Evolutionary conservation across 2,329 filamentous ascomycete species (phyloP).

Genomic region (Colletotrichum horii): DNA sequence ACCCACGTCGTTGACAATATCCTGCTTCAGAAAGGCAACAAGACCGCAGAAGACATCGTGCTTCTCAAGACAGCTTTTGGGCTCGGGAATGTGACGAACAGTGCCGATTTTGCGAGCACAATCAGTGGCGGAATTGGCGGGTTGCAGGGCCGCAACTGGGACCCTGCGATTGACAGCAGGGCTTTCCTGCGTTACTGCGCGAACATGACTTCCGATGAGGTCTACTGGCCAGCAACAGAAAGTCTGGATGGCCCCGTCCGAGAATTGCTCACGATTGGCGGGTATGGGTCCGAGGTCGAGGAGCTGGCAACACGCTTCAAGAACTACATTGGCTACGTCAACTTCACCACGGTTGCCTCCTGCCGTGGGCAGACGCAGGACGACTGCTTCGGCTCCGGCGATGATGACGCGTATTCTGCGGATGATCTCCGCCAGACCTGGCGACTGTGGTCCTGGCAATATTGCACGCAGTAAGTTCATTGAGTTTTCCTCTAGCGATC

Average conservation of each 20-base stretch:
- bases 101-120: slow-evolving; percentile 54
- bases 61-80: slow-evolving; percentile 54
- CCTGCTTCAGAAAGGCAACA: slow-evolving; percentile 39
- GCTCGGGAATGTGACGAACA: slow-evolving; percentile 42
- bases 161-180: slow-evolving; percentile 47
- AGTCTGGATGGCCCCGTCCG: slow-evolving; percentile 38
- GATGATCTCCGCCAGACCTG: slow-evolving; percentile 1
- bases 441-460: slow-evolving; percentile 58
- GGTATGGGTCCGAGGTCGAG: slow-evolving; percentile 28
- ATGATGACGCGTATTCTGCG: slow-evolving; percentile 11
- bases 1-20: slow-evolving; percentile 57
- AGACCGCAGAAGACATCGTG: slow-evolving; percentile 16
- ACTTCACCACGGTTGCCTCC: slow-evolving; percentile 19
- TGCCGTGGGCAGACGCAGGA: neutral
- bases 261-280: slow-evolving; percentile 45
- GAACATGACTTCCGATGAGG: slow-evolving; percentile 44
- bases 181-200: slow-evolving; percentile 53
- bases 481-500: neutral
- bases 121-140: slow-evolving; percentile 45
- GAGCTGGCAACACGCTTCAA: slow-evolving; percentile 48
- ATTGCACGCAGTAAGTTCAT: slow-evolving; percentile 55
- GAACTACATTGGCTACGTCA: slow-evolving; percentile 58
- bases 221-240: slow-evolving; percentile 49
- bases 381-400: slow-evolving; percentile 8
- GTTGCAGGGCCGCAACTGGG: slow-evolving; percentile 59